phyloP scores from a whole-genome alignment of 306 rosid genomes.

The Malus sylvestris region DNA sequence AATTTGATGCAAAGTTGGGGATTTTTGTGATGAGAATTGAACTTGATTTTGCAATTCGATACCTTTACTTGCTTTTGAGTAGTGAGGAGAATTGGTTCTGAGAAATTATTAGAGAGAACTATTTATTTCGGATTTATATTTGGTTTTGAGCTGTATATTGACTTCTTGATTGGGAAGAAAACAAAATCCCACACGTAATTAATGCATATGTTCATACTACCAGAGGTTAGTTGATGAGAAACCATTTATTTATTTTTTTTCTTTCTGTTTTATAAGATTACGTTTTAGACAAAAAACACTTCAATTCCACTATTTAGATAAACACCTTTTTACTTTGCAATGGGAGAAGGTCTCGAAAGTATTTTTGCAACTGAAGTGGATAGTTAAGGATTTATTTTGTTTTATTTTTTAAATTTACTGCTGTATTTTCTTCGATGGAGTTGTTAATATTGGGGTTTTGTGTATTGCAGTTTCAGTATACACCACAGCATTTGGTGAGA shows the following conservation, averaged over 20 bases:
- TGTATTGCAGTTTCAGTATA: slow-evolving; percentile 59
- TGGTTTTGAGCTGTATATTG: not conserved
- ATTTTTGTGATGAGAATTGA: not conserved
- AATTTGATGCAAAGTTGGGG: not conserved
- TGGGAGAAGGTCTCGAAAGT: not conserved
- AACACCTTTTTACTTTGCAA: not conserved
- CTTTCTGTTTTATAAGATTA: not conserved
- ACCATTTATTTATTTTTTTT: not conserved
- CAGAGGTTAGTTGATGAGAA: not conserved
- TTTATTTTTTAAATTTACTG: not conserved
- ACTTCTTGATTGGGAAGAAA: not conserved
- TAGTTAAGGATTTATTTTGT: not conserved
- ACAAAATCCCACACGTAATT: too few species aligned
- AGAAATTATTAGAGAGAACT: not conserved
- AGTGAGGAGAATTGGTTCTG: not conserved
- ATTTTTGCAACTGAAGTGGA: not conserved
- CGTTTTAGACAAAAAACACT: not conserved
- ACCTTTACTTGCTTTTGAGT: not conserved
- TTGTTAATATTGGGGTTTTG: not conserved
- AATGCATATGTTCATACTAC: too few species aligned
- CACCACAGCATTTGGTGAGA: slow-evolving; percentile 94
- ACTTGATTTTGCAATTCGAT: not conserved
- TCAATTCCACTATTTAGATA: not conserved
- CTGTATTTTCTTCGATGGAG: not conserved
- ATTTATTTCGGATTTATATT: not conserved